Conservation (phyloP, 352 stramenopile genomes). For the Globisporangium sylvaticum region DNA sequence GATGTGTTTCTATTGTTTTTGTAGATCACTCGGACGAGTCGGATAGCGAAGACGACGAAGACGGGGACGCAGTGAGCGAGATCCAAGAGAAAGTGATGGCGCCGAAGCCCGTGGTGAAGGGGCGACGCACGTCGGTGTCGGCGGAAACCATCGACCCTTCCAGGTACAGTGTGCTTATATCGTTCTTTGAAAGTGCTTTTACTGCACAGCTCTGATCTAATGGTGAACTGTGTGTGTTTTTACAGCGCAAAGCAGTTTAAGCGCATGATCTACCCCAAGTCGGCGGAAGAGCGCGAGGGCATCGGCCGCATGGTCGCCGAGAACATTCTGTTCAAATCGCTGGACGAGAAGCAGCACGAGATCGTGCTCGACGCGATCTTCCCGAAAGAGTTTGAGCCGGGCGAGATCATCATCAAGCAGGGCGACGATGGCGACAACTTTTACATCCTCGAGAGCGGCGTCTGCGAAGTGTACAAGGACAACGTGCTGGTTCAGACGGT, state of each 20-base stretch:
- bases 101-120: constrained; percentile 71
- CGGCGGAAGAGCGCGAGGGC: constrained; percentile 59
- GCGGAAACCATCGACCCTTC: constrained; percentile 83
- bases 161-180: constrained; percentile 15
- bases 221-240: background rate
- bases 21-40: constrained; percentile 85
- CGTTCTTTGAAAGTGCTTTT: background rate
- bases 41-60: constrained; percentile 84
- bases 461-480: constrained; percentile 90
- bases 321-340: constrained; percentile 89
- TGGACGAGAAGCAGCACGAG: constrained; percentile 86
- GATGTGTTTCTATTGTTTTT: background rate
- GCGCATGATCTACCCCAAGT: constrained; percentile 83
- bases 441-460: constrained; percentile 93
- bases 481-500: constrained; percentile 82
- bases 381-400: constrained; percentile 74
- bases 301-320: constrained; percentile 83
- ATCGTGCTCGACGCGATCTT: constrained; percentile 88
- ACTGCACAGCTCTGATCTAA: background rate
- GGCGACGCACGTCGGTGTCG: constrained; percentile 86
- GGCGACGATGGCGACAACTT: constrained; percentile 92
- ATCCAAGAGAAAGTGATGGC: constrained; percentile 57
- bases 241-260: constrained; percentile 69
- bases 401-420: constrained; percentile 85
- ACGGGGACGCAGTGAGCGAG: constrained; percentile 75